These are phyloP conservation scores for Rhodocollybia butyracea DNA, from an alignment of 768 basidiomycete species.

Conservation along the genomic window DNA sequence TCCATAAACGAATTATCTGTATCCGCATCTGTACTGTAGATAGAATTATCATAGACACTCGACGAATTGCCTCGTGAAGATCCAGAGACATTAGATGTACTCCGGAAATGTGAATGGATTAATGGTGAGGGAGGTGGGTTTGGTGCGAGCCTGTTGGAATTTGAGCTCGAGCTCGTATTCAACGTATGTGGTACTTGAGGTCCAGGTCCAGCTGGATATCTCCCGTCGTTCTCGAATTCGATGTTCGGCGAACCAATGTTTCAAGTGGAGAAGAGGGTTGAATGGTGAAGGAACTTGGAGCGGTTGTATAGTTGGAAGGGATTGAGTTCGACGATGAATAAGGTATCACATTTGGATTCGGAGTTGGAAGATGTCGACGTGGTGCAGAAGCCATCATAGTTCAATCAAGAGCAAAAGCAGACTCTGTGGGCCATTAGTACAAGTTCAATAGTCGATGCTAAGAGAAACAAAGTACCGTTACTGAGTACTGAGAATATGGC, in stretches of 20 bases:
- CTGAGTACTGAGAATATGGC: no score
- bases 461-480: no score
- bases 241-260: conserved; percentile 42
- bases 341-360: not conserved
- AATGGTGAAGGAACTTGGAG: conserved; percentile 14
- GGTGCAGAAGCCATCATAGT: no score
- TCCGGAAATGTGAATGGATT: conserved; percentile 43
- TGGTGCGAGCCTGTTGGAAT: not conserved
- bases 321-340: no score
- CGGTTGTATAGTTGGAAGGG: not conserved
- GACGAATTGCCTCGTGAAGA: conserved; percentile 24
- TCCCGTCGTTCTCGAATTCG: conserved; percentile 29
- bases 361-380: no score
- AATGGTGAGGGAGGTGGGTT: conserved; percentile 39
- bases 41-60: conserved; percentile 12
- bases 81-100: conserved; percentile 35
- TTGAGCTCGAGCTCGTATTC: not conserved
- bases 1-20: conserved; percentile 11
- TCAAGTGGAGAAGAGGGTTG: conserved; percentile 46
- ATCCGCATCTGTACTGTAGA: conserved; percentile 1
- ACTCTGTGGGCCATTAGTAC: no score
- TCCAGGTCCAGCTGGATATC: not conserved
- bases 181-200: conserved; percentile 4
- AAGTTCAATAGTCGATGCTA: no score
- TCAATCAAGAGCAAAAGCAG: no score